A percentile compares a stretch with the other conserved stretches of the same genome.
Evolutionary conservation across 768 basidiomycete species (phyloP).

Genomic region (Panaeolus papilionaceus): DNA sequence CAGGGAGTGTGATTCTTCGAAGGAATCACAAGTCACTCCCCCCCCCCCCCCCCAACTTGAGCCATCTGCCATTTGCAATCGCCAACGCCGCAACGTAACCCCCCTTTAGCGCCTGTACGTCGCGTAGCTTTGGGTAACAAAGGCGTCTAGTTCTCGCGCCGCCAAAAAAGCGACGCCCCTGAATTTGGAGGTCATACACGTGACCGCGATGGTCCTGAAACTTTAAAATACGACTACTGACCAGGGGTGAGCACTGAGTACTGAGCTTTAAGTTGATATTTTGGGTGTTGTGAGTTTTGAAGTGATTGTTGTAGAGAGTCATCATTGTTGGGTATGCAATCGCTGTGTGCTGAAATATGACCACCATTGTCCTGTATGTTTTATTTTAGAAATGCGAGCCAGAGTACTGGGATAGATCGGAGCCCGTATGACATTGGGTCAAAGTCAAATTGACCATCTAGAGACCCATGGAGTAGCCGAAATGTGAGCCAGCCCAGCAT

Average conservation of each 20-base stretch:
- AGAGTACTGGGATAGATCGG: too few relatives aligned
- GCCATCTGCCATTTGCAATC: background rate
- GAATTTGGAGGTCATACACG: background rate
- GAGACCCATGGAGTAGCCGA: too few relatives aligned
- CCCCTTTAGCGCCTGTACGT: too few relatives aligned
- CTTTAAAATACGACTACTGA: slow-evolving; percentile 51
- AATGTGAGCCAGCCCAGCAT: too few relatives aligned
- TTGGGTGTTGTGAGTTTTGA: background rate
- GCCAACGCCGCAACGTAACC: too few relatives aligned
- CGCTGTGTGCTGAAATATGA: slow-evolving; percentile 90
- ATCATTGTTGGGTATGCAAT: slow-evolving; percentile 93
- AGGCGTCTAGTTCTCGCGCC: too few relatives aligned
- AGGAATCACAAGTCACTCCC: background rate
- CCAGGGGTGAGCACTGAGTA: too few relatives aligned
- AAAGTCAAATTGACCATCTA: too few relatives aligned
- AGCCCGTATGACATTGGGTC: too few relatives aligned
- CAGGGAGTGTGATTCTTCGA: background rate
- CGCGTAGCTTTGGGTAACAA: too few relatives aligned
- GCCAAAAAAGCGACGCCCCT: background rate
- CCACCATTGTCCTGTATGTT: slow-evolving; percentile 88
- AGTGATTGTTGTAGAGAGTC: slow-evolving; percentile 61
- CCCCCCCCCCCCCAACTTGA: too few relatives aligned
- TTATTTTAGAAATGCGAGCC: background rate
- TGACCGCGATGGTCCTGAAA: background rate
- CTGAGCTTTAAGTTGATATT: slow-evolving; percentile 30